A percentile compares a stretch with the other conserved stretches of the same genome.
These are phyloP conservation scores for Xylariaceae sp. DNA, from an alignment of 2,329 filamentous ascomycete genomes.

Conservation along the genomic window DNA sequence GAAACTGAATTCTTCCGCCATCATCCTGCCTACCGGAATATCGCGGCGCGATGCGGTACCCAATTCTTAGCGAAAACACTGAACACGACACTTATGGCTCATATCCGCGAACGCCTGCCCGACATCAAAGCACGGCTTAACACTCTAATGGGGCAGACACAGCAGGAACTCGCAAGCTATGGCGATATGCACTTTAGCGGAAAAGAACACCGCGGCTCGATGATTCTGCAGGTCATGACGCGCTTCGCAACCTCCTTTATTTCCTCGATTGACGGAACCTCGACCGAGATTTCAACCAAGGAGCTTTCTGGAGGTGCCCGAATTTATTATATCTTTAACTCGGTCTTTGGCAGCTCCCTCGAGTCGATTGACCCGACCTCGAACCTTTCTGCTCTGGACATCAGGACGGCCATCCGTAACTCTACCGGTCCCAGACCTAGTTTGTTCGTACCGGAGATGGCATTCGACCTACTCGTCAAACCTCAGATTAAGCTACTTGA, in stretches of 20 bases:
- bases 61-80: slow-evolving; percentile 91
- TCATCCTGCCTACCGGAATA: slow-evolving; percentile 95
- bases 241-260: slow-evolving; percentile 97
- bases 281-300: slow-evolving; percentile 97
- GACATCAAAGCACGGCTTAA: slow-evolving; percentile 98
- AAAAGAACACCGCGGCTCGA: slow-evolving; percentile 89
- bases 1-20: slow-evolving; percentile 96
- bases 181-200: slow-evolving; percentile 97
- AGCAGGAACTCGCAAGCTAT: slow-evolving; percentile 96
- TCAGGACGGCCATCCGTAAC: slow-evolving; percentile 94
- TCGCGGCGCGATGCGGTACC: slow-evolving; percentile 87
- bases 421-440: slow-evolving; percentile 94
- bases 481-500: slow-evolving; percentile 97
- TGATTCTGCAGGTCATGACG: slow-evolving; percentile 96
- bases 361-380: slow-evolving; percentile 95
- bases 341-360: slow-evolving; percentile 92
- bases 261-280: slow-evolving; percentile 96
- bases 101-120: slow-evolving; percentile 90
- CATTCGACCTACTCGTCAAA: slow-evolving; percentile 95
- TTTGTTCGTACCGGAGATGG: slow-evolving; percentile 94
- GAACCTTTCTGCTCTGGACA: slow-evolving; percentile 90
- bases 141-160: slow-evolving; percentile 98
- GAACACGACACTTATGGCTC: slow-evolving; percentile 90
- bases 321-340: slow-evolving; percentile 99
- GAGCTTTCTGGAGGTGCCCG: slow-evolving; percentile 90